Evolutionary conservation across 192 early-diverging fungal species (phyloP), one percentile per base, ranked within the genome.

Genomic region (Borealophlyctis nickersoniae): DNA sequence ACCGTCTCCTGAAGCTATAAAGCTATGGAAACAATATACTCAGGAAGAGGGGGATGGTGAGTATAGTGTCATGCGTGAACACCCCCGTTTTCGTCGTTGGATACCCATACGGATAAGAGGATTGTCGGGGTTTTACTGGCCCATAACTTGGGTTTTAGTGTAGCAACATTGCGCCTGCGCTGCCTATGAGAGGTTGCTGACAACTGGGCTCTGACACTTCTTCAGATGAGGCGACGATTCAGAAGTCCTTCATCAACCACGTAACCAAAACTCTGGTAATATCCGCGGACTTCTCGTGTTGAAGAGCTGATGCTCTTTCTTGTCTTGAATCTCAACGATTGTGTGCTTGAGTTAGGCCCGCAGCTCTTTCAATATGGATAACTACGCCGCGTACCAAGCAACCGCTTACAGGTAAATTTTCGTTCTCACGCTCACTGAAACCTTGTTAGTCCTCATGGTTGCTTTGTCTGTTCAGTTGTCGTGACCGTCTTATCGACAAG

Each of bases 301-400:
- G n/a, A n/a, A n/a, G n/a, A n/a, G n/a, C n/a, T n/a, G n/a, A n/a
- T n/a, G n/a, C n/a, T n/a, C n/a, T n/a, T 28, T 65, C 13, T 36
- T 5, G 22, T 28, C 13, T 11, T 11, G 33, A 7, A 65, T 64
- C 27, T 24, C 23, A 27, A 7, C 31, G 13, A 11, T n/a, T 63
- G 11, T 64, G 16, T 4, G 23, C 16, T 63, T 65, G 52, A n/a
- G n/a, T 11, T 50, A 68, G 66, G 88, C 95, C 65, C 86, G 93
- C 67, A 89, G 86, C 63, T 84, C 88, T 0, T 89, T 82, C 72
- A 94, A 92, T 77, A 89, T 98, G 81, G 94, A 98, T 69, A 88
- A 93, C 57, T 89, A 92, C 65, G 86, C 88, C 53, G 90, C 91
- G 28, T 98, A 98, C 78, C 90, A 95, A 68, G 91, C 95, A 30